Evolutionary conservation across 306 rosid species (phyloP), one percentile per base, ranked within the genome.

Genomic region (Prunus armeniaca): DNA sequence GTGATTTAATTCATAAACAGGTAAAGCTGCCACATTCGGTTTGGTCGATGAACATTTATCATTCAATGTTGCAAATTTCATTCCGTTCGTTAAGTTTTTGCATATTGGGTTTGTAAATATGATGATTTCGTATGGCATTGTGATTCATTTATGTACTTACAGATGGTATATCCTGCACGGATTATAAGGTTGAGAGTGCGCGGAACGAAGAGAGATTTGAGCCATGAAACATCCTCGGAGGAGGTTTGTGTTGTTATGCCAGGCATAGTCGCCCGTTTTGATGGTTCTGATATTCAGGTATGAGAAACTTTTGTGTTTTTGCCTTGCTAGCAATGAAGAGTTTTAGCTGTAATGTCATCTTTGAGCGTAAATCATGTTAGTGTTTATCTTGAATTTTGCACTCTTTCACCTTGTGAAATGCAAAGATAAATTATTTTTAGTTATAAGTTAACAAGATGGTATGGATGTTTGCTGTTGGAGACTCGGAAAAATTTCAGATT

Each of bases 221-320:
- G 74, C 71, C 90, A 92, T 74, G 98, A 87, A 51, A 73, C 89
- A 64, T 91, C 93, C 58, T 85, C 91, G 1, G 98, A 92, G 88
- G 99, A 95, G 87, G 93, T 92, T 83, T 92, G 93, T 71, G 80
- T 88, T 72, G 86, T 91, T 55, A 84, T 92, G 93, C 89, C 91
- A 0, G 93, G 99, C 17, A 91, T 89, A 6, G 80, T 95, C 81
- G 96, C 93, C 27, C 99, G 99, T 69, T 86, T 88, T 72, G 96
- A 91, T 82, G 92, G 95, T 58, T 88, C 90, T 4, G 93, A 91
- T 76, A 85, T 95, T 78, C 92, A 91, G 99, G 99, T 95, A 84
- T 51, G 49, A 25, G 69, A 27, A 15, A 19, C 34, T 19, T 19
- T 61, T n/a, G 46, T 27, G 22, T 43, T 70, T 76, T 70, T 67